Evolutionary conservation across 352 stramenopile species (phyloP).

Genomic region (Poterioochromonas sp.): DNA sequence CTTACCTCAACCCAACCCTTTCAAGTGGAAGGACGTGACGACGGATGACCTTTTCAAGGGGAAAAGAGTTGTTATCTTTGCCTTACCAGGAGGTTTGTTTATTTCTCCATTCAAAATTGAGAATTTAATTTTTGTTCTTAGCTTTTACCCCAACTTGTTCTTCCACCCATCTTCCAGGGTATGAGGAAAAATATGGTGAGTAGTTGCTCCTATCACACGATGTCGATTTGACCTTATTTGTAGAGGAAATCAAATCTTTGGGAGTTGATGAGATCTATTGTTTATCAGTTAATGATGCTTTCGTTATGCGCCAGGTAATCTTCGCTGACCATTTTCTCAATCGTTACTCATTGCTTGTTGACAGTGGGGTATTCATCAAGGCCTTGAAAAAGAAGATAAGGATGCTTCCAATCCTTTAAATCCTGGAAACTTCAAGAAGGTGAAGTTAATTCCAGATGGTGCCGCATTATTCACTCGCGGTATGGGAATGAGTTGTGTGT

Average conservation of each 20-base stretch:
- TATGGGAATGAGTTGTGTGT: slow-evolving; percentile 47
- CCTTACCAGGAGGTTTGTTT: slow-evolving; percentile 40
- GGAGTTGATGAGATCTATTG: slow-evolving; percentile 51
- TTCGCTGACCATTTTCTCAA: neutral
- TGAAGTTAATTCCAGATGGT: slow-evolving; percentile 49
- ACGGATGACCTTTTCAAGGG: slow-evolving; percentile 43
- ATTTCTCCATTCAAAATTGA: neutral
- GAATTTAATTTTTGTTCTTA: neutral
- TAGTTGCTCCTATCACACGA: neutral
- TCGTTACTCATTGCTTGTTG: neutral
- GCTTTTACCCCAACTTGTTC: slow-evolving; percentile 51
- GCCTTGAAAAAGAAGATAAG: slow-evolving; percentile 46
- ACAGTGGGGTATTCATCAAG: slow-evolving; percentile 47
- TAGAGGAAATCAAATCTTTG: slow-evolving; percentile 44
- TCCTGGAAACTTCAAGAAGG: slow-evolving; percentile 47
- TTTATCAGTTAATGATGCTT: slow-evolving; percentile 51
- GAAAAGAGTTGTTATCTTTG: slow-evolving; percentile 46
- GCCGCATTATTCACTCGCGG: slow-evolving; percentile 44
- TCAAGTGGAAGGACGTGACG: slow-evolving; percentile 48
- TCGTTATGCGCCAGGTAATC: slow-evolving; percentile 45
- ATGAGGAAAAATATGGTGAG: slow-evolving; percentile 42
- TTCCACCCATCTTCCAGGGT: slow-evolving; percentile 47
- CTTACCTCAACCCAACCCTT: slow-evolving; percentile 38
- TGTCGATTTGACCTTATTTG: neutral
- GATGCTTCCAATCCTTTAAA: slow-evolving; percentile 33